Conservation (phyloP, 192 early-diverging fungal species). For the Podochytrium sp. region DNA sequence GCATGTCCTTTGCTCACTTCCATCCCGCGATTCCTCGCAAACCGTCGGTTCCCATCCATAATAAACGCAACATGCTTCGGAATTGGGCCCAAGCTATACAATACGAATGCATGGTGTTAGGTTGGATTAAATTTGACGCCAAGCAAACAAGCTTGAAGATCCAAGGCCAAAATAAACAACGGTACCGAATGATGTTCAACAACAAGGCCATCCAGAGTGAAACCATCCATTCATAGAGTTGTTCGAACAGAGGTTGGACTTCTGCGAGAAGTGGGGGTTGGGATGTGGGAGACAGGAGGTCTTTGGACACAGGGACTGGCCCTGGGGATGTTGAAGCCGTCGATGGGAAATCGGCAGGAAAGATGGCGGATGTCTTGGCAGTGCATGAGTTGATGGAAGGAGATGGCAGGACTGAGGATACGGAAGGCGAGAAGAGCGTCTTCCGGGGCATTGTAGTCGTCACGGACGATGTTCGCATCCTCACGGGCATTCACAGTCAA, state of each 20-base stretch:
- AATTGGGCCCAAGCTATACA: constrained; percentile 68
- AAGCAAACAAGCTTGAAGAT: no score
- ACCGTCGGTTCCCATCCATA: constrained; percentile 98
- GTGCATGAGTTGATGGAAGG: no score
- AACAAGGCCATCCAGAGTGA: constrained; percentile 6
- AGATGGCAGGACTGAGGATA: no score
- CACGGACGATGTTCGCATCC: no score
- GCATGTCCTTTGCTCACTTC: constrained; percentile 74
- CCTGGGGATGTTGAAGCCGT: background rate
- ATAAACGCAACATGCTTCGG: constrained; percentile 94
- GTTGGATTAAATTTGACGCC: background rate
- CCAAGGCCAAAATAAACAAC: no score
- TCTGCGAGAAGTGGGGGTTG: background rate
- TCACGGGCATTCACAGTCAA: background rate
- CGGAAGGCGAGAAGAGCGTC: background rate
- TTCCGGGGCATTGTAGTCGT: background rate
- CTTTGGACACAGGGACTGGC: no score
- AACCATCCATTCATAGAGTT: background rate
- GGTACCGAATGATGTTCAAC: background rate
- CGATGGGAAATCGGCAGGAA: no score
- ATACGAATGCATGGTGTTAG: background rate
- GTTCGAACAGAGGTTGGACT: background rate
- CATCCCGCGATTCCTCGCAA: constrained; percentile 63
- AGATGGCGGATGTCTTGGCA: no score
- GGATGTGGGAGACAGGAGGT: background rate